A percentile compares a stretch with the other conserved stretches of the same genome.
Evolutionary conservation across 2,329 filamentous ascomycete species (phyloP).

Genomic region (Cadophora gregata): DNA sequence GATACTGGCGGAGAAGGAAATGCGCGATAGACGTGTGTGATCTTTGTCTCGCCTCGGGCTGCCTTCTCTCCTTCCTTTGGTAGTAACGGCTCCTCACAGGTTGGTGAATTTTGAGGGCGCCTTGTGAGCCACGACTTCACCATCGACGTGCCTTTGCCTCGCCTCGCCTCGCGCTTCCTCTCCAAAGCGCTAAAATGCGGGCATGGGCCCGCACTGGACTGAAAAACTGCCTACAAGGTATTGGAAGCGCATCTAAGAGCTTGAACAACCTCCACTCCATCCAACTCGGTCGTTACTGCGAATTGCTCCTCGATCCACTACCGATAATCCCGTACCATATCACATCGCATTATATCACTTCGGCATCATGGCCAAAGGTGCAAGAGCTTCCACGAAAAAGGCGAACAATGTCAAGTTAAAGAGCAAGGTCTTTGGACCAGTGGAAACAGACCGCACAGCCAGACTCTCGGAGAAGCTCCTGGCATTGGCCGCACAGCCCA

Average conservation of each 20-base stretch:
- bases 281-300: not conserved
- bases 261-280: not conserved
- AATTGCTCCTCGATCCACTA: not conserved
- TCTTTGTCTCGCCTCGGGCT: slow-evolving; percentile 18
- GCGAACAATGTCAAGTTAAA: slow-evolving; percentile 83
- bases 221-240: not conserved
- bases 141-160: not conserved
- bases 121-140: slow-evolving; percentile 5
- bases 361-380: slow-evolving; percentile 81
- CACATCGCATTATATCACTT: not conserved
- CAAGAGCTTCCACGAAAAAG: slow-evolving; percentile 80
- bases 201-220: not conserved
- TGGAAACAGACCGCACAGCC: slow-evolving; percentile 78
- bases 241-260: not conserved
- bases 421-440: slow-evolving; percentile 81
- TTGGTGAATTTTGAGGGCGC: slow-evolving; percentile 5
- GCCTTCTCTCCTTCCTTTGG: not conserved
- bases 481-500: slow-evolving; percentile 78
- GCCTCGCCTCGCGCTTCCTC: slow-evolving; percentile 7
- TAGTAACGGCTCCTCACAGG: not conserved
- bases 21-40: not conserved
- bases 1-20: not conserved
- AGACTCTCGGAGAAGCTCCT: slow-evolving; percentile 86
- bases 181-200: slow-evolving; percentile 16
- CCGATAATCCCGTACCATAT: not conserved